A percentile compares a stretch with the other conserved stretches of the same genome.
phyloP scores from a whole-genome alignment of 768 basidiomycete species.

The Phlebiopsis gigantea region DNA sequence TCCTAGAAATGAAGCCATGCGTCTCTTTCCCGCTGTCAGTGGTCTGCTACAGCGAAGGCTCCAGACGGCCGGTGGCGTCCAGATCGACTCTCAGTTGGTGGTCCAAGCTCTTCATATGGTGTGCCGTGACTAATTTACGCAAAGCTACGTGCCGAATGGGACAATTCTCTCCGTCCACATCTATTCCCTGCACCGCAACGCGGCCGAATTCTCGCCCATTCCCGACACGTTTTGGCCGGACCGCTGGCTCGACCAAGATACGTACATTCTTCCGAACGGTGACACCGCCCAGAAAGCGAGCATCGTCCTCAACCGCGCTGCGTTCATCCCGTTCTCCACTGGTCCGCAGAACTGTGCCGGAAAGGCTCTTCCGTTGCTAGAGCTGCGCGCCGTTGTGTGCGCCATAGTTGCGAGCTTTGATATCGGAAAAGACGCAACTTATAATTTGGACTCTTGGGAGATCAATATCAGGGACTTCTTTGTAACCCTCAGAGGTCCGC shows the following conservation, averaged over 20 bases:
- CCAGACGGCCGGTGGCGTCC: slow-evolving; percentile 14
- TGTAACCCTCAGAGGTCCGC: not conserved
- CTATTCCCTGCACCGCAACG: slow-evolving; percentile 18
- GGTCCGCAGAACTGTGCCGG: slow-evolving; percentile 12
- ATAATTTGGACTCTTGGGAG: not conserved
- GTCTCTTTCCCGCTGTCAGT: slow-evolving; percentile 18
- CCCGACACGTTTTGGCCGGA: slow-evolving; percentile 21
- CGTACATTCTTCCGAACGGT: not conserved
- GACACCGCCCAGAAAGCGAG: not conserved
- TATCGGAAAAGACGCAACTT: not conserved
- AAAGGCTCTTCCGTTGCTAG: slow-evolving; percentile 9
- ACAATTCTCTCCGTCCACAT: slow-evolving; percentile 13
- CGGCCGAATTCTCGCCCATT: slow-evolving; percentile 18
- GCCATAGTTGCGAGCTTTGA: not conserved
- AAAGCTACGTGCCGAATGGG: slow-evolving; percentile 15
- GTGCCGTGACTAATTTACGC: not conserved
- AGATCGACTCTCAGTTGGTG: slow-evolving; percentile 15
- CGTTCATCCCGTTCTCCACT: slow-evolving; percentile 11
- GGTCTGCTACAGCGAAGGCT: slow-evolving; percentile 14
- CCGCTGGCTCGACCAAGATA: slow-evolving; percentile 16
- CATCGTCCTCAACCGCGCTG: slow-evolving; percentile 1
- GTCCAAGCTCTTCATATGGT: not conserved
- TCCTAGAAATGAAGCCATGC: slow-evolving; percentile 18
- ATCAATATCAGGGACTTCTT: not conserved
- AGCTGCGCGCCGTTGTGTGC: slow-evolving; percentile 11